Percentiles rank a stretch among this genome's conserved stretches.
phyloP scores from a whole-genome alignment of 371 early-diverging fungal species.

The Apophysomyces trapeziformis region DNA sequence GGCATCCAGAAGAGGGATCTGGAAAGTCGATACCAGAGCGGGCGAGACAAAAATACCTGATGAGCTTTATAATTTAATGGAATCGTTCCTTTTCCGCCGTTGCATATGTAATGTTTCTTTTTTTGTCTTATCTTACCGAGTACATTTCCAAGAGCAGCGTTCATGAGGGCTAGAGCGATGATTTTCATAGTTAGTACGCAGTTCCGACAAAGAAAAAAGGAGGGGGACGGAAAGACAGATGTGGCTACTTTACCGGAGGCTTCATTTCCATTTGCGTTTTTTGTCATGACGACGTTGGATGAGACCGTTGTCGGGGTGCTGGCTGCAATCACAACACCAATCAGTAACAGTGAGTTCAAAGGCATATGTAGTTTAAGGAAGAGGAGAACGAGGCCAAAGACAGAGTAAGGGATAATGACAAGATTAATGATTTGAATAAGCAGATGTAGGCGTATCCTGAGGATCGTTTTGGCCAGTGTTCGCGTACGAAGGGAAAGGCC shows the following conservation, averaged over 20 bases:
- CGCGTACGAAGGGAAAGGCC: constrained; percentile 66
- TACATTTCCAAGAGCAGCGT: constrained; percentile 71
- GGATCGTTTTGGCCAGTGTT: constrained; percentile 57
- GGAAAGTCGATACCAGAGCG: constrained; percentile 49
- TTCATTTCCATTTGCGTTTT: constrained; percentile 68
- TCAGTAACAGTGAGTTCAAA: constrained; percentile 57
- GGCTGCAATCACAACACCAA: constrained; percentile 67
- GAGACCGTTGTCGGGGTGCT: constrained; percentile 74
- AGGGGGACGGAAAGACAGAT: not conserved
- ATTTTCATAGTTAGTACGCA: not conserved
- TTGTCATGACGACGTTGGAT: constrained; percentile 77
- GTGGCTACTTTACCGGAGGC: constrained; percentile 39
- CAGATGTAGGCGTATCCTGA: constrained; percentile 62
- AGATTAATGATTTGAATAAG: constrained; percentile 63
- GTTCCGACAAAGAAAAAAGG: not conserved
- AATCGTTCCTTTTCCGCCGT: not conserved
- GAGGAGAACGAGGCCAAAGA: constrained; percentile 57
- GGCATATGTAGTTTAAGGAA: constrained; percentile 44
- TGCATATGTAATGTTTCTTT: not conserved
- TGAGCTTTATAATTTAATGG: not conserved
- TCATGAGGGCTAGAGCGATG: constrained; percentile 54
- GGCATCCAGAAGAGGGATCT: constrained; percentile 36
- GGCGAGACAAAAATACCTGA: constrained; percentile 71
- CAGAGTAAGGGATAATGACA: constrained; percentile 61
- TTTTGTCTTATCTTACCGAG: constrained; percentile 23